Base-by-base conservation (phyloP, 768 basidiomycete genomes). In the Phaffia australis region DNA sequence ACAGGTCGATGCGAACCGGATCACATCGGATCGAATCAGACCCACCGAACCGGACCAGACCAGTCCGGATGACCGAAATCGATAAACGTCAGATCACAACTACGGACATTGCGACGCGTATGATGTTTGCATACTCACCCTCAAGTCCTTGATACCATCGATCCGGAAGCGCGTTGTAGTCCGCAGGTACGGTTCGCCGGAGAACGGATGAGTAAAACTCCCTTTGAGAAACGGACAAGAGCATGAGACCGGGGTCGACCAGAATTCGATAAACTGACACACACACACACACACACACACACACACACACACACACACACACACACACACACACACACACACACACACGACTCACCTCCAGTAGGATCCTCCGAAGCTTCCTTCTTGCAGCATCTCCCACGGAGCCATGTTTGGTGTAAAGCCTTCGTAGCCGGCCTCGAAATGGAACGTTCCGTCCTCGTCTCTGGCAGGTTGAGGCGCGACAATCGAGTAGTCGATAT, bases 361-460 rank as follows among this genome's bases (percentile, higher is more conserved):
- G 25, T 59, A 59, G 5, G 35, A 58, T 21, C 67, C 67, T 2
- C 62, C 67, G 16, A 69, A 69, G 19, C 27, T 29, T 9, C 67
- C 67, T 8, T 11, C 50, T 30, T 56, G 46, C 56, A 63, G 25
- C 16, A 69, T 54, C 51, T 69, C 67, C 61, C 49, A 49, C n/a
- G 67, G 67, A 16, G 55, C 48, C 35, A 69, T 27, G 25, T 69
- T 69, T 0, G 67, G 67, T 9, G 56, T 69, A 30, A 69, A 69
- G 15, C 67, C 67, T 21, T 63, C 67, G 62, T 50, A 64, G 2
- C 63, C 67, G 0, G 57, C 56, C 56, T 69, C 67, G 32, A 69
- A 69, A 19, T 25, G 14, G 42, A 56, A 68, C 27, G 55, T 35
- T 29, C 66, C 42, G 23, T 1, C 50, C 23, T 35, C 25, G 21